phyloP scores from a whole-genome alignment of 768 basidiomycete species.

The Candolleomyces efflorescens region DNA sequence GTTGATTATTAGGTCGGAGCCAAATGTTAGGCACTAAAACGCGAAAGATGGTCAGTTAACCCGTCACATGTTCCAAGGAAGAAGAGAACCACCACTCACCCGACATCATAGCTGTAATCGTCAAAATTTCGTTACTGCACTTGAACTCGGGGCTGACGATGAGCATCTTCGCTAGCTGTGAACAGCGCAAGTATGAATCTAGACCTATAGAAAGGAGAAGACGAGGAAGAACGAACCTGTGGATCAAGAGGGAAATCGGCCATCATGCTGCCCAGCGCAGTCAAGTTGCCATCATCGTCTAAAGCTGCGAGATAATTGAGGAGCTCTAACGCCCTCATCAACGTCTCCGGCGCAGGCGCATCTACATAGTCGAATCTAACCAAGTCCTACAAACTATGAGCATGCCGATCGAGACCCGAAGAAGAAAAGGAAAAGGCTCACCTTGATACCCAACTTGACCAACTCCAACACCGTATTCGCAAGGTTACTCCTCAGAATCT shows the following conservation, averaged over 20 bases:
- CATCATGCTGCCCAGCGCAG: slow-evolving; percentile 85
- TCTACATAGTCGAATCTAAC: slow-evolving; percentile 88
- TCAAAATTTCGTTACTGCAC: slow-evolving; percentile 94
- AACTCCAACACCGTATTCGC: slow-evolving; percentile 92
- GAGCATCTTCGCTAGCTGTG: slow-evolving; percentile 90
- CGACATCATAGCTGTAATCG: slow-evolving; percentile 95
- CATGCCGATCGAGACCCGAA: background rate
- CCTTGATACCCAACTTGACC: slow-evolving; percentile 91
- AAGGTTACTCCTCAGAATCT: slow-evolving; percentile 90
- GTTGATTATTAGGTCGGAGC: slow-evolving; percentile 82
- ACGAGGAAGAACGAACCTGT: slow-evolving; percentile 49
- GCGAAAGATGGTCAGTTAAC: background rate
- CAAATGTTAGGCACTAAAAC: slow-evolving; percentile 85
- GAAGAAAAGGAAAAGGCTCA: slow-evolving; percentile 14
- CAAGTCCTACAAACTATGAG: slow-evolving; percentile 53
- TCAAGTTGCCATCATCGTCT: slow-evolving; percentile 92
- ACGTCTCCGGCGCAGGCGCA: slow-evolving; percentile 91
- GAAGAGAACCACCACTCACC: slow-evolving; percentile 40
- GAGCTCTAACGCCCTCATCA: slow-evolving; percentile 94
- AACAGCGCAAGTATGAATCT: slow-evolving; percentile 3
- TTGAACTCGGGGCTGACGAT: slow-evolving; percentile 93
- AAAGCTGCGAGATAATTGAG: slow-evolving; percentile 90
- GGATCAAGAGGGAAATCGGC: slow-evolving; percentile 99
- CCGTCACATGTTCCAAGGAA: background rate
- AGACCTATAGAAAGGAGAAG: background rate